Percentiles rank a stretch among this genome's conserved stretches.
phyloP scores from a whole-genome alignment of 192 early-diverging fungal species.

The Obelidium mucronatum region DNA sequence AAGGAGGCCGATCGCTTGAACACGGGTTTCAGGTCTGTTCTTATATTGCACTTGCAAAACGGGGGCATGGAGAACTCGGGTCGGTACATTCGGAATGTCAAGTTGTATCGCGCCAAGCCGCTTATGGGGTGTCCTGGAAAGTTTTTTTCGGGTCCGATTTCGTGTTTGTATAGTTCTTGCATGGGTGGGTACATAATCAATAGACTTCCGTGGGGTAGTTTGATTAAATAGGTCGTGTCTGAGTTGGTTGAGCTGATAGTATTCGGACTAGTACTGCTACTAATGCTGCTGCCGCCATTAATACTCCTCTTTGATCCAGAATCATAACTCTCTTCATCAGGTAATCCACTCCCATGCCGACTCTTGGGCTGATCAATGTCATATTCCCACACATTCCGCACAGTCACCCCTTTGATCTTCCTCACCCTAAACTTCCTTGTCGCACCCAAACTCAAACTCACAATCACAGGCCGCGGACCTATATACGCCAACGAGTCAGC shows the following conservation, averaged over 20 bases:
- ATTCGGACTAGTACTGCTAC: too few species aligned
- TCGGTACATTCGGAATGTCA: constrained; percentile 56
- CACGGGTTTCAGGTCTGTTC: constrained; percentile 50
- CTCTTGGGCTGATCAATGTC: too few species aligned
- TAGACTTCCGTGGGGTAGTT: constrained; percentile 56
- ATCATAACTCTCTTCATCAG: not conserved
- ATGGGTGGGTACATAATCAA: constrained; percentile 61
- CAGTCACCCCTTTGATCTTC: constrained; percentile 9
- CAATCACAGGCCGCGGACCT: constrained; percentile 58
- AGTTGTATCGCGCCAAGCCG: constrained; percentile 50
- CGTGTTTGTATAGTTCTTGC: constrained; percentile 59
- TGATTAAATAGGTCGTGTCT: constrained; percentile 47
- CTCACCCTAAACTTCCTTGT: constrained; percentile 50
- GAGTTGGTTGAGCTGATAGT: not conserved
- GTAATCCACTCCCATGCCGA: not conserved
- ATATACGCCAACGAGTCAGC: constrained; percentile 54
- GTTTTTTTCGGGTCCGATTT: constrained; percentile 37
- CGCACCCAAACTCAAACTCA: constrained; percentile 54
- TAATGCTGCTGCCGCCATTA: too few species aligned
- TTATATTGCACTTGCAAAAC: constrained; percentile 47
- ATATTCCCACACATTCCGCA: constrained; percentile 8
- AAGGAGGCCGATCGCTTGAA: constrained; percentile 34
- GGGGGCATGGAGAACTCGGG: constrained; percentile 46
- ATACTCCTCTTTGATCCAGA: not conserved
- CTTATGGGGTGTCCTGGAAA: constrained; percentile 46